phyloP scores from a whole-genome alignment of 495 filamentous ascomycete species.

The Aspergillus kassunensis region DNA sequence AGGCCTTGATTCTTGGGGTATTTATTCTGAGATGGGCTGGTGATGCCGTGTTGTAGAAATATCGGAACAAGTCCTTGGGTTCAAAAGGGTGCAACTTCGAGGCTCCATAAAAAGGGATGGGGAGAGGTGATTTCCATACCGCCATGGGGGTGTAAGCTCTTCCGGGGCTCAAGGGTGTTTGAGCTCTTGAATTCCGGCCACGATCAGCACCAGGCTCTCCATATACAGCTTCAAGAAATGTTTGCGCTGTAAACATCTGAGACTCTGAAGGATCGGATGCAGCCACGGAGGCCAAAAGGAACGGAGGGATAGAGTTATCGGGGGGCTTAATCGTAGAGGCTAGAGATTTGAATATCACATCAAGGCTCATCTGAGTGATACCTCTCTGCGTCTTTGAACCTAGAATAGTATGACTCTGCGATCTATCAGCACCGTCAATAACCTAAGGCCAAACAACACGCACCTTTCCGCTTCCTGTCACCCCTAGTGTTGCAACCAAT shows the following conservation, averaged over 20 bases:
- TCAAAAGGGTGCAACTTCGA: conserved; percentile 24
- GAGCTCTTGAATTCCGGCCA: conserved; percentile 64
- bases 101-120: conserved; percentile 21
- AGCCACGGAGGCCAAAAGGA: conserved; percentile 65
- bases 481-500: conserved; percentile 84
- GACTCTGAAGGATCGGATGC: conserved; percentile 81
- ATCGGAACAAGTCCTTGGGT: conserved; percentile 10
- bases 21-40: background rate
- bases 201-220: conserved; percentile 56
- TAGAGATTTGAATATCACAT: conserved; percentile 81
- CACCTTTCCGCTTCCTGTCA: conserved; percentile 96
- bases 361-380: conserved; percentile 85
- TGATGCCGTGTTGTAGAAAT: conserved; percentile 1
- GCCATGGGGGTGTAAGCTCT: conserved; percentile 43
- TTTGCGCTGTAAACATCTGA: conserved; percentile 67
- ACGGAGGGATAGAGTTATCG: conserved; percentile 53
- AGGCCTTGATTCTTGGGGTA: background rate
- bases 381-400: conserved; percentile 83
- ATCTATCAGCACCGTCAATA: conserved; percentile 14
- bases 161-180: conserved; percentile 71
- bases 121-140: conserved; percentile 37
- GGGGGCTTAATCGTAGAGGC: conserved; percentile 58
- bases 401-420: conserved; percentile 91
- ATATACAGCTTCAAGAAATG: conserved; percentile 79
- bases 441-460: conserved; percentile 9